Conservation (phyloP, 2,329 filamentous ascomycete genomes). For the Ophiosphaerella narmari region DNA sequence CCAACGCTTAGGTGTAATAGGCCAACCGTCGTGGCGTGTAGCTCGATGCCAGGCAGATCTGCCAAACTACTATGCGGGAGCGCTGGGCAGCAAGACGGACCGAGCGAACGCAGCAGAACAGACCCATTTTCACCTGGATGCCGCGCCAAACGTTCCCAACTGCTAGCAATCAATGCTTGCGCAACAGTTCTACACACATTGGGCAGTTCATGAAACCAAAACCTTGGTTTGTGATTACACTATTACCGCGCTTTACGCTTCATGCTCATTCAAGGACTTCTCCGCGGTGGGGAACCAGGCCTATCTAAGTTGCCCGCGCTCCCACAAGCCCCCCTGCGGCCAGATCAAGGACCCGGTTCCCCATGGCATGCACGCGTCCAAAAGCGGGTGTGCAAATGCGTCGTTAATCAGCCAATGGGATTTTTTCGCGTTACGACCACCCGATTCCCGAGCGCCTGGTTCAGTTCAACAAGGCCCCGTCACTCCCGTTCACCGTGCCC, state of each 20-base stretch:
- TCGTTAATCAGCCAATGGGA: constrained; percentile 13
- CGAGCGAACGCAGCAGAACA: constrained; percentile 5
- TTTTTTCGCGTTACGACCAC: constrained; percentile 1
- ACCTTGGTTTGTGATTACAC: background rate
- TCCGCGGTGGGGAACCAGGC: constrained; percentile 10
- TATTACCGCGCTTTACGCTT: background rate
- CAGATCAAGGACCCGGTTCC: constrained; percentile 16
- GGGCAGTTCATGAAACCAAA: too few relatives aligned
- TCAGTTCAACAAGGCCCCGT: background rate
- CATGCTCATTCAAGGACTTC: constrained; percentile 1
- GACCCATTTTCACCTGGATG: constrained; percentile 7
- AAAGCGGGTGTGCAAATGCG: constrained; percentile 3
- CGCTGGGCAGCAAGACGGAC: constrained; percentile 7
- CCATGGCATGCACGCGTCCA: constrained; percentile 10
- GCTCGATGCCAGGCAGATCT: background rate
- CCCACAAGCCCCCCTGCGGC: constrained; percentile 4
- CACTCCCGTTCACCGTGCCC: background rate
- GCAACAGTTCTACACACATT: too few relatives aligned
- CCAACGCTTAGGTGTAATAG: background rate
- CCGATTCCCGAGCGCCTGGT: constrained; percentile 2
- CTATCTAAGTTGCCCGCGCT: background rate
- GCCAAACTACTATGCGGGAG: background rate
- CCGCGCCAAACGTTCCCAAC: constrained; percentile 8
- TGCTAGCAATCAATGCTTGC: too few relatives aligned
- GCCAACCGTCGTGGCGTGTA: background rate